Percentiles rank a stretch among this genome's conserved stretches.
Conservation (phyloP, 768 basidiomycete species). For the Calocybe gangraenosa region DNA sequence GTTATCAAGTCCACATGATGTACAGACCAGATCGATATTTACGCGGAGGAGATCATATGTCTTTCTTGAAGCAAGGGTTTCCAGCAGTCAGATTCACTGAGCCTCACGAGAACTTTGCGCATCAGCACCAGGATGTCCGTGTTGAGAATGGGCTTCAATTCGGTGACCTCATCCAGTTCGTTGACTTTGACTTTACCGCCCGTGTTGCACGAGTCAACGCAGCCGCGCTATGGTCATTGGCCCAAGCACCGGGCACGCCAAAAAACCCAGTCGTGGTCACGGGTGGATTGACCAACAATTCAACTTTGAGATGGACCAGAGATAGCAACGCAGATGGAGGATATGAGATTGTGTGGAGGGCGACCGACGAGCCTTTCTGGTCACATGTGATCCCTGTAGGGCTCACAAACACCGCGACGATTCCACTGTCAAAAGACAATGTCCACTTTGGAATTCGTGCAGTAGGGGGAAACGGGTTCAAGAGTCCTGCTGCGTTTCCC, state of each 20-base stretch:
- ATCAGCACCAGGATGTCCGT: slow-evolving; percentile 55
- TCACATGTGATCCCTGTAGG: slow-evolving; percentile 47
- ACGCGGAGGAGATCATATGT: slow-evolving; percentile 51
- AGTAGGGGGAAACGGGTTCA: slow-evolving; percentile 47
- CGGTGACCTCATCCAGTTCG: slow-evolving; percentile 50
- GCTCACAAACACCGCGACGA: slow-evolving; percentile 33
- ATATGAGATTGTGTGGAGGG: slow-evolving; percentile 51
- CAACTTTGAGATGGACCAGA: slow-evolving; percentile 42
- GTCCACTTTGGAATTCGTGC: slow-evolving; percentile 46
- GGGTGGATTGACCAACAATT: slow-evolving; percentile 48
- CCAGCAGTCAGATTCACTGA: slow-evolving; percentile 55
- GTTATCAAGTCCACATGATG: slow-evolving; percentile 39
- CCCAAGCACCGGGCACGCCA: slow-evolving; percentile 51
- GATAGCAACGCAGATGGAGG: slow-evolving; percentile 37
- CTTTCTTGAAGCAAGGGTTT: slow-evolving; percentile 47
- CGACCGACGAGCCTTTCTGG: slow-evolving; percentile 44
- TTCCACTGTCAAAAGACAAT: slow-evolving; percentile 47
- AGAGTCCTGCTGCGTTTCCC: slow-evolving; percentile 46
- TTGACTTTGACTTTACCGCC: slow-evolving; percentile 48
- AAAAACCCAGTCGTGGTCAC: slow-evolving; percentile 44
- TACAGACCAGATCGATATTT: slow-evolving; percentile 52
- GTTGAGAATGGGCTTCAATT: slow-evolving; percentile 49
- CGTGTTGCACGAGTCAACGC: slow-evolving; percentile 50
- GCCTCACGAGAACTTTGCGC: slow-evolving; percentile 52
- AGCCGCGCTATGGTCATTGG: slow-evolving; percentile 50